Evolutionary conservation across 2,329 filamentous ascomycete genomes (phyloP).

Genomic region (Neophaeococcomyces mojaviensis): DNA sequence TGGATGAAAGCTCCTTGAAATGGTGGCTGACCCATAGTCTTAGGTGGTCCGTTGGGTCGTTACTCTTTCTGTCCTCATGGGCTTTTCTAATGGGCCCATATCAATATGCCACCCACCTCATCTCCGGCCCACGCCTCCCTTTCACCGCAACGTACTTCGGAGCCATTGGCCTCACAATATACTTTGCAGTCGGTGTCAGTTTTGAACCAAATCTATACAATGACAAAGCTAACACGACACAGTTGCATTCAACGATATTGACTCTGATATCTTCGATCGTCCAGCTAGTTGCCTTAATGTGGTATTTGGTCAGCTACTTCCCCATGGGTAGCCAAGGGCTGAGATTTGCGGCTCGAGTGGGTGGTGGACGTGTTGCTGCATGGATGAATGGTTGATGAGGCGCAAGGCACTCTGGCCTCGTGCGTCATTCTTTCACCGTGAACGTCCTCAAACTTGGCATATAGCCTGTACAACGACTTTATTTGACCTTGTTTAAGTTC

Average conservation of each 20-base stretch:
- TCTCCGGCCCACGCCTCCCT: constrained; percentile 75
- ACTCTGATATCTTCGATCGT: constrained; percentile 77
- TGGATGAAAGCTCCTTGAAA: too few relatives aligned
- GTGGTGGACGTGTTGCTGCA: constrained; percentile 71
- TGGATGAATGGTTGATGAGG: constrained; percentile 70
- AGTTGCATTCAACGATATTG: constrained; percentile 78
- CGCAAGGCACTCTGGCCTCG: too few relatives aligned
- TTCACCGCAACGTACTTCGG: constrained; percentile 95
- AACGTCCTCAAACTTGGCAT: background rate
- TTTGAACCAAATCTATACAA: constrained; percentile 71
- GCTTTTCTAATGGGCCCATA: constrained; percentile 88
- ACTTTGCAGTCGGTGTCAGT: constrained; percentile 77
- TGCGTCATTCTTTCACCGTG: too few relatives aligned
- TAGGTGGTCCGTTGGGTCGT: constrained; percentile 91
- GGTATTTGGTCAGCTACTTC: constrained; percentile 97
- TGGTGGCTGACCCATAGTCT: constrained; percentile 24
- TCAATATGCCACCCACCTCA: constrained; percentile 73
- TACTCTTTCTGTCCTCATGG: constrained; percentile 86
- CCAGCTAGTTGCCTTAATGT: constrained; percentile 74
- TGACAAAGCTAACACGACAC: constrained; percentile 70
- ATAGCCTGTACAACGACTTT: background rate
- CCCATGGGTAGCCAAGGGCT: constrained; percentile 90
- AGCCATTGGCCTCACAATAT: constrained; percentile 80
- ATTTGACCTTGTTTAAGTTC: background rate
- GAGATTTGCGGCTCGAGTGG: constrained; percentile 78